Percentiles rank a stretch among this genome's conserved stretches.
Conservation (phyloP, 768 basidiomycete species). For the Phlebiopsis flavidoalba region DNA sequence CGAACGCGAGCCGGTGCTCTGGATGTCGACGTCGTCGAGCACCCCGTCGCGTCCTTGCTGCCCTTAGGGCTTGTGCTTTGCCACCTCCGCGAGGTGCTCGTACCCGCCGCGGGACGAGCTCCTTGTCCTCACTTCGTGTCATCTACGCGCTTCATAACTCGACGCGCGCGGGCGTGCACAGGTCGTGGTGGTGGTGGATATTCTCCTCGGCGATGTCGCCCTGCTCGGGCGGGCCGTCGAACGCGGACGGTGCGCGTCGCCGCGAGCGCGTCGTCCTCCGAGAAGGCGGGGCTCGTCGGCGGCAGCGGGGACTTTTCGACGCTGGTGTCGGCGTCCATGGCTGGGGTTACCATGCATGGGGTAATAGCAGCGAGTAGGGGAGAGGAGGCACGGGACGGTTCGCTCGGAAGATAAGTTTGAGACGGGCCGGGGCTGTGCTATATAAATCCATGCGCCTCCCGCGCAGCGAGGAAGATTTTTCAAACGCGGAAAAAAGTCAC, state of each 20-base stretch:
- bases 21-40: conserved; percentile 47
- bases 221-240: conserved; percentile 33
- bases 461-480: background rate
- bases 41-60: conserved; percentile 25
- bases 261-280: conserved; percentile 29
- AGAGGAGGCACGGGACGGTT: background rate
- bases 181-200: conserved; percentile 16
- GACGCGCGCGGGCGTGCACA: conserved; percentile 44
- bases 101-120: conserved; percentile 66
- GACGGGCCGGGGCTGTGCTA: no score
- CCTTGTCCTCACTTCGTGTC: conserved; percentile 64
- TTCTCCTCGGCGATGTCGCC: conserved; percentile 24
- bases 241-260: conserved; percentile 44
- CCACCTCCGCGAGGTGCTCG: conserved; percentile 50
- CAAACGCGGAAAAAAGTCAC: conserved; percentile 1
- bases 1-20: conserved; percentile 44
- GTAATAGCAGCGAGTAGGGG: background rate
- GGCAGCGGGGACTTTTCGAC: conserved; percentile 14
- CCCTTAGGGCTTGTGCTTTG: conserved; percentile 25
- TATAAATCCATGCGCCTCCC: conserved; percentile 12
- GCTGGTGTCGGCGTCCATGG: conserved; percentile 16
- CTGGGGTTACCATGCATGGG: background rate
- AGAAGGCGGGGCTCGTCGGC: conserved; percentile 1
- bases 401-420: background rate
- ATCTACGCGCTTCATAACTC: conserved; percentile 59